Base-by-base conservation (phyloP, 1,139 yeast genomes). In the Lodderomyces oxycetoniae region DNA sequence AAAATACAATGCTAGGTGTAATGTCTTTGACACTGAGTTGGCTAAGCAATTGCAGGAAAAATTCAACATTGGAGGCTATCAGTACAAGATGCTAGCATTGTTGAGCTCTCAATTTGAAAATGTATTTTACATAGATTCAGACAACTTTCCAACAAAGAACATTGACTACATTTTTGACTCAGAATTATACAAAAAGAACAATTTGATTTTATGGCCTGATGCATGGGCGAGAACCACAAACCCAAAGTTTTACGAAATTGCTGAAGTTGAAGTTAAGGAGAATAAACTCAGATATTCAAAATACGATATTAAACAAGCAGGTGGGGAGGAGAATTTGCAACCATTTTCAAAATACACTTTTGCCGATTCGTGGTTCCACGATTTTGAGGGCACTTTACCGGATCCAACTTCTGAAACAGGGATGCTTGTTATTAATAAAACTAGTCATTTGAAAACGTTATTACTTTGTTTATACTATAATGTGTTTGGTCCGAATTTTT, bases 371-470 rank as follows among this genome's bases (percentile, higher is more conserved):
- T 34, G 63, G 47, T 71, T 54, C 52, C 86, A 78, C 50, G 77
- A 74, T 47, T 63, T 75, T 33, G 73, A 71, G 43, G 77, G 77
- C 9, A 60, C 84, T 0, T 45, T 78, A 16, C 83, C 83, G 6
- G 75, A 78, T 46, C 83, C 84, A 5, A 61, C 81, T 1, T 67
- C 77, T 10, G 86, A 79, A 57, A 69, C 81, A 3, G 86, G 86
- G 6, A 76, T 76, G 74, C 35, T 79, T 27, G 45, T 78, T 40
- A 65, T 78, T 13, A 70, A 77, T 50, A 78, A 77, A 44, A 61
- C 68, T 3, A 52, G 54, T 20, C 84, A 77, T 39, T 55, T 63
- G 28, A 65, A 65, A 30, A 72, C 82, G 0, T 52, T 78, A 34
- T 52, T 77, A 21, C 53, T 78, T 21, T 62, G 78, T 3, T 54